Conservation (phyloP, 1,139 yeast species). For the Lodderomyces orthopsilosis region DNA sequence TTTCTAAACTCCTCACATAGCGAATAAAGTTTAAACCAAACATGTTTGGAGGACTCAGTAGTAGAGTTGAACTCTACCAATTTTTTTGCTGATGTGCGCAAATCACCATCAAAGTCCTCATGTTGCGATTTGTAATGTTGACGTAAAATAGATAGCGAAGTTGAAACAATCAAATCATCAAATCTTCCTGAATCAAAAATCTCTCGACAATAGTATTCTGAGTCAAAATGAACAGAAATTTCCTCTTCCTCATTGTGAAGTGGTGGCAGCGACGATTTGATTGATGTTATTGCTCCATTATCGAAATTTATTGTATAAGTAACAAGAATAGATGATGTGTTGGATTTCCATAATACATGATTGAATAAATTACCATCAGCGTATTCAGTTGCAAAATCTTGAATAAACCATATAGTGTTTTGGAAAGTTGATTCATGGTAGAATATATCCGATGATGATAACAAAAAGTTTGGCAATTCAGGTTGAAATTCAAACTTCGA, state of each 20-base stretch:
- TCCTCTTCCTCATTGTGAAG: conserved; percentile 17
- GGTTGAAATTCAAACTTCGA: conserved; percentile 26
- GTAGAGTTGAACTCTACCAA: conserved; percentile 19
- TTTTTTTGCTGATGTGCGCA: conserved; percentile 22
- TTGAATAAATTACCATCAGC: conserved; percentile 19
- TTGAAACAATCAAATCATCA: conserved; percentile 39
- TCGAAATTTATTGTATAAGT: conserved; percentile 19
- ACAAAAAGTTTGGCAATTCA: conserved; percentile 20
- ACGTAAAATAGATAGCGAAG: conserved; percentile 37
- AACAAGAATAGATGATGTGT: conserved; percentile 47
- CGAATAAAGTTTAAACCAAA: conserved; percentile 60
- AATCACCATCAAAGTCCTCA: conserved; percentile 10
- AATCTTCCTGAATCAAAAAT: conserved; percentile 50
- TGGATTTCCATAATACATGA: conserved; percentile 61
- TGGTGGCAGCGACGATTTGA: conserved; percentile 20
- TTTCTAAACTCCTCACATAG: conserved; percentile 66
- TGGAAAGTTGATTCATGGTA: conserved; percentile 12
- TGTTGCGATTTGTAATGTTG: conserved; percentile 19
- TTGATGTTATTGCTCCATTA: conserved; percentile 19
- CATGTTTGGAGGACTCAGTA: conserved; percentile 7
- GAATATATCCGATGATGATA: conserved; percentile 9
- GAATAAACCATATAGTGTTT: conserved; percentile 49
- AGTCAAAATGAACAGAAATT: conserved; percentile 25
- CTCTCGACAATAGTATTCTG: conserved; percentile 39
- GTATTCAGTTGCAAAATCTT: conserved; percentile 36